phyloP scores from a whole-genome alignment of 805 yeast species.

The Candida pseudoglaebosa region DNA sequence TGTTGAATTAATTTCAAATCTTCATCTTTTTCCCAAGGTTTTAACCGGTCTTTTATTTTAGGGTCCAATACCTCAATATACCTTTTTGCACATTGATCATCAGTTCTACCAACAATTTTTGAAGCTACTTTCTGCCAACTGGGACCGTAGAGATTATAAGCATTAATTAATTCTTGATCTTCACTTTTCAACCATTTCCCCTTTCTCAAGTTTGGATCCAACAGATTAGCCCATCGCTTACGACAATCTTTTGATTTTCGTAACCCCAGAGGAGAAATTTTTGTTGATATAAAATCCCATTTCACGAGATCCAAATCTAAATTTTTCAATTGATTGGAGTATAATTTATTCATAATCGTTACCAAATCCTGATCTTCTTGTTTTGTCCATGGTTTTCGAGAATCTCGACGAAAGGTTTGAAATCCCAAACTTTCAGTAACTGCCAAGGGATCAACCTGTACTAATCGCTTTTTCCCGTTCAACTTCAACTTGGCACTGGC shows the following conservation, averaged over 20 bases:
- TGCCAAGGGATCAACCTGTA: conserved; percentile 47
- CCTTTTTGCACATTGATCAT: conserved; percentile 92
- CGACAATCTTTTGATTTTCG: conserved; percentile 79
- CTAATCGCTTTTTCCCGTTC: conserved; percentile 12
- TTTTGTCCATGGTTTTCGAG: conserved; percentile 69
- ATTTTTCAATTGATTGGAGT: conserved; percentile 19
- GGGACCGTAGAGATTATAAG: conserved; percentile 68
- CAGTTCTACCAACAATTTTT: conserved; percentile 79
- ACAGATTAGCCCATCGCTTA: conserved; percentile 81
- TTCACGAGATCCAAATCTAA: conserved; percentile 42
- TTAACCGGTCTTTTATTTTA: conserved; percentile 64
- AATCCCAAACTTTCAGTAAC: conserved; percentile 72
- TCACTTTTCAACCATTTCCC: conserved; percentile 88
- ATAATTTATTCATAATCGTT: conserved; percentile 35
- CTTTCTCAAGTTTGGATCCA: conserved; percentile 76
- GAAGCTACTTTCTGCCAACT: conserved; percentile 82
- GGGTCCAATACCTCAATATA: conserved; percentile 89
- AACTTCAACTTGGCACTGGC: not conserved
- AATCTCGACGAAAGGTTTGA: conserved; percentile 62
- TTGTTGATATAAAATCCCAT: conserved; percentile 57
- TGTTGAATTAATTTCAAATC: conserved; percentile 65
- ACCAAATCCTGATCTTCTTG: conserved; percentile 63
- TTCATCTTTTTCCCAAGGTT: conserved; percentile 78
- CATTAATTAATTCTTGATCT: conserved; percentile 60
- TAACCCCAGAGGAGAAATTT: conserved; percentile 37